phyloP scores from a whole-genome alignment of 352 stramenopile species.

The Pythium dissotocum region DNA sequence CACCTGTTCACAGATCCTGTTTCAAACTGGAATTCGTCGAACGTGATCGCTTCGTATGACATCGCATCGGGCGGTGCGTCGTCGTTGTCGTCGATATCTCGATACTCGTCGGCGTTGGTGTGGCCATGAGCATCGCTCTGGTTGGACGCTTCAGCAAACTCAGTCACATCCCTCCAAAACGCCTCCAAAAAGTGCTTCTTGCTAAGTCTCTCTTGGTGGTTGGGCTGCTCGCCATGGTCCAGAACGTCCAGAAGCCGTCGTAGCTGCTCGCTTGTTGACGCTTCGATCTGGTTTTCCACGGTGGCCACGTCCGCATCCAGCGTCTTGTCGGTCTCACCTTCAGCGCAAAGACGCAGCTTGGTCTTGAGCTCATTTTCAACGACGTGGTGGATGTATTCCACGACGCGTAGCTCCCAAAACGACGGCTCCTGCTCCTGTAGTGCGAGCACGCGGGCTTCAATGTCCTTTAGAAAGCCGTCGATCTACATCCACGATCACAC shows the following conservation, averaged over 20 bases:
- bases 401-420: constrained; percentile 58
- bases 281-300: constrained; percentile 1
- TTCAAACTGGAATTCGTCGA: constrained; percentile 25
- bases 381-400: constrained; percentile 38
- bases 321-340: not conserved
- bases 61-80: constrained; percentile 3
- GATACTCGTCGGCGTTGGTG: not conserved
- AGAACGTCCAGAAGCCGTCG: not conserved
- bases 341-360: not conserved
- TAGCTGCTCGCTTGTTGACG: not conserved
- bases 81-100: not conserved
- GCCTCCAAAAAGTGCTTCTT: constrained; percentile 10
- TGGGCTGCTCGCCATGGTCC: not conserved
- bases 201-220: not conserved
- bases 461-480: constrained; percentile 22
- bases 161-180: constrained; percentile 11
- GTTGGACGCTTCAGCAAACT: not conserved
- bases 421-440: constrained; percentile 40
- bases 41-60: constrained; percentile 27
- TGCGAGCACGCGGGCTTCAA: constrained; percentile 34
- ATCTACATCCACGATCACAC: not conserved
- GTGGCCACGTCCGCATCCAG: not conserved
- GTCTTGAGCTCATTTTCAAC: constrained; percentile 21
- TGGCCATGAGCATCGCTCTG: not conserved
- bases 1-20: constrained; percentile 19